Conservation (phyloP, 2,329 filamentous ascomycete species). For the Cladosporium phlei region DNA sequence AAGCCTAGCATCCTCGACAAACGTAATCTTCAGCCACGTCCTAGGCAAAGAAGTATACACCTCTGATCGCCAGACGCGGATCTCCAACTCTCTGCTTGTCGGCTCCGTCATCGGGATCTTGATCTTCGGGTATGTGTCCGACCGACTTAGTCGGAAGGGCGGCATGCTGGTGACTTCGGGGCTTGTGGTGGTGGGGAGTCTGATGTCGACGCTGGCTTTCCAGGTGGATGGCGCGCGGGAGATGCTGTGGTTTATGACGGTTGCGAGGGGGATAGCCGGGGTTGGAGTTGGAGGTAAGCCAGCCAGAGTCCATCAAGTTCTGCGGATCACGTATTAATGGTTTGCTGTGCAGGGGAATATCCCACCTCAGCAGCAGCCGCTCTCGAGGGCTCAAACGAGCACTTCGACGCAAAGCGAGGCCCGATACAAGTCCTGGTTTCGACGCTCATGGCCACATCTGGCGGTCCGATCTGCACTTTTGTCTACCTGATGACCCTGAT, state of each 20-base stretch:
- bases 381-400: constrained; percentile 47
- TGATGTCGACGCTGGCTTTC: constrained; percentile 36
- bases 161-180: constrained; percentile 32
- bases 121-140: constrained; percentile 30
- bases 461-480: constrained; percentile 22
- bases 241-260: constrained; percentile 52
- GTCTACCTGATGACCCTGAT: constrained; percentile 38
- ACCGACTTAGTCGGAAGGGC: constrained; percentile 31
- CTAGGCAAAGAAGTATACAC: constrained; percentile 28
- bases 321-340: constrained; percentile 29
- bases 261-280: constrained; percentile 42
- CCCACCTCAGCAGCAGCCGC: constrained; percentile 45
- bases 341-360: constrained; percentile 48
- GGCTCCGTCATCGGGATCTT: constrained; percentile 33
- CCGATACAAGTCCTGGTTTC: constrained; percentile 26
- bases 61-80: constrained; percentile 28
- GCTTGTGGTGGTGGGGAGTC: constrained; percentile 29
- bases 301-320: background rate
- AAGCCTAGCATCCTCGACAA: constrained; percentile 31
- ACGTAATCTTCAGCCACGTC: constrained; percentile 32
- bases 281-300: constrained; percentile 3
- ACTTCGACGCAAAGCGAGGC: constrained; percentile 29
- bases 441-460: constrained; percentile 22
- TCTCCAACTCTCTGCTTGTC: constrained; percentile 32
- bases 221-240: constrained; percentile 33